A percentile compares a stretch with the other conserved stretches of the same genome.
Evolutionary conservation across 495 filamentous ascomycete species (phyloP).

Genomic region (Penicillium steckii): DNA sequence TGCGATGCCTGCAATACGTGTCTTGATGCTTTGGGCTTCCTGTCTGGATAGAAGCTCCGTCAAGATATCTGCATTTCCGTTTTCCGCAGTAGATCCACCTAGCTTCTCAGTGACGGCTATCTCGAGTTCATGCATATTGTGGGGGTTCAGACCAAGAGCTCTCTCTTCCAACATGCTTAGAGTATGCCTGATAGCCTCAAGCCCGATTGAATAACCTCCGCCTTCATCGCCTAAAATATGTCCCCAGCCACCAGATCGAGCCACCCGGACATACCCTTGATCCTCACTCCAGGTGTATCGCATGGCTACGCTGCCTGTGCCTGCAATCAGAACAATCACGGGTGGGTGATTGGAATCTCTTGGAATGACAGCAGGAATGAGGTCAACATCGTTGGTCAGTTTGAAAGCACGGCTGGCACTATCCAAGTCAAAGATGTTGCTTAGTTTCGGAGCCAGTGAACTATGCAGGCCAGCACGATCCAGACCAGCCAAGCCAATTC

Average conservation of each 20-base stretch:
- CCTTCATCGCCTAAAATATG: constrained; percentile 39
- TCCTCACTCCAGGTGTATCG: constrained; percentile 19
- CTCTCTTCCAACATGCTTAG: constrained; percentile 22
- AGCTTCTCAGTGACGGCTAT: constrained; percentile 14
- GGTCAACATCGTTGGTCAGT: constrained; percentile 32
- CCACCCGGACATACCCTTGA: constrained; percentile 17
- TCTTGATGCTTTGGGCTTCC: constrained; percentile 12
- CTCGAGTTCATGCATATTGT: constrained; percentile 9
- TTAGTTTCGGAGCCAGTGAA: constrained; percentile 15
- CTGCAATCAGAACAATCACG: constrained; percentile 34
- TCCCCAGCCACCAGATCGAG: constrained; percentile 38
- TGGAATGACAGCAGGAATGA: constrained; percentile 24
- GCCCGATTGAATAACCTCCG: constrained; percentile 35
- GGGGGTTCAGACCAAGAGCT: constrained; percentile 5
- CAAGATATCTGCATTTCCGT: constrained; percentile 18
- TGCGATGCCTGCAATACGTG: constrained; percentile 23
- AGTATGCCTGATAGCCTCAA: constrained; percentile 27
- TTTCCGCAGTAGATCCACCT: background rate
- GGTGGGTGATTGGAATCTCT: constrained; percentile 10
- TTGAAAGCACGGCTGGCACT: constrained; percentile 9
- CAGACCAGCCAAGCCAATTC: constrained; percentile 29
- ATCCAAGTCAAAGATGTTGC: constrained; percentile 18
- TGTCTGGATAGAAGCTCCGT: constrained; percentile 16
- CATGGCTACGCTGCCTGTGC: constrained; percentile 34
- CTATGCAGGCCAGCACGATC: constrained; percentile 23